A percentile compares a stretch with the other conserved stretches of the same genome.
These are phyloP conservation scores for Lactarius hatsudake DNA, from an alignment of 768 basidiomycete genomes.

Conservation along the genomic window DNA sequence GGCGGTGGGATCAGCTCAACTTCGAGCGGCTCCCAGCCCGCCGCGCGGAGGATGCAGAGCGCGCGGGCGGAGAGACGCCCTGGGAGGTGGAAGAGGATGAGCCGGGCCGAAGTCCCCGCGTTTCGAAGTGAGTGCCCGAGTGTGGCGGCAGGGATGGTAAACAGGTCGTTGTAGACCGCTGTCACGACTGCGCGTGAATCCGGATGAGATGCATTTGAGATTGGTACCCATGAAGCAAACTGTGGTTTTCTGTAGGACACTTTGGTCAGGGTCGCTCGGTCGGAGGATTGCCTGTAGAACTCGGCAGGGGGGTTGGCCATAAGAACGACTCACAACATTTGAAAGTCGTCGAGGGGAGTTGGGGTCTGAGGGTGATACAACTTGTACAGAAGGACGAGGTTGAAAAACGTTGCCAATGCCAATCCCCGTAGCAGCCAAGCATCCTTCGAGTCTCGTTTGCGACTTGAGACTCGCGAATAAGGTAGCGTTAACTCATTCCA, in stretches of 20 bases:
- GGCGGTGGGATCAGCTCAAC: conserved; percentile 42
- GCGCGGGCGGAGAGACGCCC: conserved; percentile 39
- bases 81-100: conserved; percentile 36
- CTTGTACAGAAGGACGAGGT: conserved; percentile 9
- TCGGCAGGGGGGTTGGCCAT: not conserved
- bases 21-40: conserved; percentile 40
- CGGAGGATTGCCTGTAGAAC: not conserved
- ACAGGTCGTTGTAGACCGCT: conserved; percentile 35
- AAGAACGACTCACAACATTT: conserved; percentile 9
- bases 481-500: not conserved
- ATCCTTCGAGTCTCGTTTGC: not conserved
- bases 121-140: conserved; percentile 36
- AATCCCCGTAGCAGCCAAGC: conserved; percentile 3
- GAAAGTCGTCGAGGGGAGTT: conserved; percentile 22
- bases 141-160: conserved; percentile 34
- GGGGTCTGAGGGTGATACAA: not conserved
- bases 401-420: not conserved
- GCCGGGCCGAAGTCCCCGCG: conserved; percentile 35
- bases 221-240: not conserved
- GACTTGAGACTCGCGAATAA: not conserved
- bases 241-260: conserved; percentile 10
- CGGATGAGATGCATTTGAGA: not conserved
- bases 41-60: conserved; percentile 39
- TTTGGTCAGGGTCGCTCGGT: not conserved
- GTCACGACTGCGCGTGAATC: conserved; percentile 33